Base-by-base conservation (phyloP, 768 basidiomycete species). In the Cystobasidium tubakii region DNA sequence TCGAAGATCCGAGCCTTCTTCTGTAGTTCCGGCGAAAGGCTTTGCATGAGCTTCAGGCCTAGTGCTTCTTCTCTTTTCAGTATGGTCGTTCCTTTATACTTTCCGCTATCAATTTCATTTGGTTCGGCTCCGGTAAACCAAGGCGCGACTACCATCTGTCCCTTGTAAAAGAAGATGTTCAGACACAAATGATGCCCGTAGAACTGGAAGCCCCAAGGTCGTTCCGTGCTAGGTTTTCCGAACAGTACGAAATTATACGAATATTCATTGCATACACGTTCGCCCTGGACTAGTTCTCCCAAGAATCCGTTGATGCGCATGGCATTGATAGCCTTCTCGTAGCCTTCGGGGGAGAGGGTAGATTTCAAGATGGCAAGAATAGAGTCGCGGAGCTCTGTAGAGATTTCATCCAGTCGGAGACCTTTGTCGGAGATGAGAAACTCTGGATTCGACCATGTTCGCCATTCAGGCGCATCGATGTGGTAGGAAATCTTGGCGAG, bases 181-280 rank as follows among this genome's bases (percentile, higher is more conserved):
- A 80, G 66, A 67, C 79, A 80, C 9, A 80, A 76, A 74, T 80
- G 79, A 57, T 80, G 79, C 19, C 79, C 79, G 64, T 79, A 80
- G 65, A 80, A 78, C 13, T 77, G 75, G 39, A 57, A 80, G 0
- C 79, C 79, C 79, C 79, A 79, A 3, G 78, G 78, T 0, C 34
- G 60, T 12, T 75, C 76, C 12, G 74, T 57, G 13, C 69, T 75
- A 2, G 77, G 77, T 7, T 21, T n/a, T 3, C 73, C 44, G 15
- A 53, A 46, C 4, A 73, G 69, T 2, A 33, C 42, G 50, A 80
- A 78, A 67, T 80, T 80, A 75, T 80, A 80, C 12, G 75, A 77
- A 67, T 79, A 77, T 65, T 76, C 64, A 73, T 80, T 80, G 46
- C 79, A 73, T 3, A 80, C 78, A 21, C 33, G 43, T 31, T 62